These are phyloP conservation scores for Rhododendron williamsianum DNA, from an alignment of 148 eudicot species.

Conservation along the genomic window DNA sequence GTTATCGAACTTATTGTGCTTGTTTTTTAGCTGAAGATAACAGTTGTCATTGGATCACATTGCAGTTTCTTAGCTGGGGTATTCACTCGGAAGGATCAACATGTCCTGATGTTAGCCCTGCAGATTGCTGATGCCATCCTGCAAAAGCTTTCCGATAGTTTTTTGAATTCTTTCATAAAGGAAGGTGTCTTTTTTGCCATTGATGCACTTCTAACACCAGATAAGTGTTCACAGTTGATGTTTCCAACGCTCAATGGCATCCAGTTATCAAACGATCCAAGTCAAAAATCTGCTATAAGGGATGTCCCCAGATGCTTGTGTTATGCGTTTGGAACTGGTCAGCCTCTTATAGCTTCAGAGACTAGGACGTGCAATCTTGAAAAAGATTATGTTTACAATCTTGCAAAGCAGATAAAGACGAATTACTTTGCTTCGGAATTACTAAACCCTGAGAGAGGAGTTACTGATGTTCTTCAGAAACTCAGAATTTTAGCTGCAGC, in stretches of 20 bases:
- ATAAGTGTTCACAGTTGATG: constrained; percentile 44
- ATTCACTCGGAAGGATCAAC: constrained; percentile 70
- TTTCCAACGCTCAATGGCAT: constrained; percentile 33
- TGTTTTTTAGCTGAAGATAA: not conserved
- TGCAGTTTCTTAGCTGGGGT: constrained; percentile 91
- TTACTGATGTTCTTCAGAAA: constrained; percentile 62
- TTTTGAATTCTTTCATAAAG: constrained; percentile 61
- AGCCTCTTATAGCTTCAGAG: constrained; percentile 31
- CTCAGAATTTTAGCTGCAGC: constrained; percentile 54
- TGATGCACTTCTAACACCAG: constrained; percentile 52
- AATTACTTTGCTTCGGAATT: constrained; percentile 47
- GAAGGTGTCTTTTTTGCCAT: constrained; percentile 91
- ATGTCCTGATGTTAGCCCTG: constrained; percentile 63
- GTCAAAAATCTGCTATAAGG: constrained; percentile 27
- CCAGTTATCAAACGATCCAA: constrained; percentile 28
- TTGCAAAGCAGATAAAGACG: constrained; percentile 57
- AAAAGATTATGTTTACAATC: constrained; percentile 49
- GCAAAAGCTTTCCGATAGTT: constrained; percentile 57
- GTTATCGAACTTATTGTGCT: not conserved
- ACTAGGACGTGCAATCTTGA: constrained; percentile 58
- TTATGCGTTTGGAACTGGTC: constrained; percentile 43
- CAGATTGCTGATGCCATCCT: constrained; percentile 67
- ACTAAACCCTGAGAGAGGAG: constrained; percentile 40
- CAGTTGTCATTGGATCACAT: constrained; percentile 14
- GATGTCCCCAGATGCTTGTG: constrained; percentile 58